phyloP scores from a whole-genome alignment of 2,329 filamentous ascomycete genomes.

The Ceratocystis harringtonii region DNA sequence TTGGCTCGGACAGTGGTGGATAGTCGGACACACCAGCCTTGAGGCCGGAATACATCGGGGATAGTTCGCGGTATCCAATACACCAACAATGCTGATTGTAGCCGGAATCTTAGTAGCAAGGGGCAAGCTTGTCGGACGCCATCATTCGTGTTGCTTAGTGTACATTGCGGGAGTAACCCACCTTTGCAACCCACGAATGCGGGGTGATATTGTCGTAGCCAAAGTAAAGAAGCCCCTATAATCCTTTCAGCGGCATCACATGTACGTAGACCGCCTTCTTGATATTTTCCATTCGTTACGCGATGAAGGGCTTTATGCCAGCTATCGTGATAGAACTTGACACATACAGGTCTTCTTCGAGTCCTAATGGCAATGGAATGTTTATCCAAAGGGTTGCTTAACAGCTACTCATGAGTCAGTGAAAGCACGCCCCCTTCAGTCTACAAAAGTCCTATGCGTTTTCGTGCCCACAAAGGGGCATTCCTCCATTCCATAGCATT shows the following conservation, averaged over 20 bases:
- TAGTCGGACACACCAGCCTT: background rate
- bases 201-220: background rate
- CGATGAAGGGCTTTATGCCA: background rate
- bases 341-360: too few species aligned
- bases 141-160: background rate
- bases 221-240: background rate
- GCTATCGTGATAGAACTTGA: background rate
- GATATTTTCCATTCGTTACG: background rate
- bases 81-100: background rate
- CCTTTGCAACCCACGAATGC: background rate
- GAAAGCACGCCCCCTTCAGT: background rate
- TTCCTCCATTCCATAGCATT: background rate
- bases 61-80: background rate
- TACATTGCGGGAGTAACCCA: background rate
- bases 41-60: background rate
- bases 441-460: background rate
- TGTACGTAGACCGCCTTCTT: background rate
- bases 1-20: background rate
- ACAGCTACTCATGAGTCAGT: background rate
- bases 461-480: background rate
- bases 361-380: background rate
- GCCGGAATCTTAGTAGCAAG: background rate
- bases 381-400: background rate
- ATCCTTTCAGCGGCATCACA: background rate
- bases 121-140: background rate